phyloP scores from a whole-genome alignment of 805 yeast species.

The Wickerhamomyces kurtzmanii region DNA sequence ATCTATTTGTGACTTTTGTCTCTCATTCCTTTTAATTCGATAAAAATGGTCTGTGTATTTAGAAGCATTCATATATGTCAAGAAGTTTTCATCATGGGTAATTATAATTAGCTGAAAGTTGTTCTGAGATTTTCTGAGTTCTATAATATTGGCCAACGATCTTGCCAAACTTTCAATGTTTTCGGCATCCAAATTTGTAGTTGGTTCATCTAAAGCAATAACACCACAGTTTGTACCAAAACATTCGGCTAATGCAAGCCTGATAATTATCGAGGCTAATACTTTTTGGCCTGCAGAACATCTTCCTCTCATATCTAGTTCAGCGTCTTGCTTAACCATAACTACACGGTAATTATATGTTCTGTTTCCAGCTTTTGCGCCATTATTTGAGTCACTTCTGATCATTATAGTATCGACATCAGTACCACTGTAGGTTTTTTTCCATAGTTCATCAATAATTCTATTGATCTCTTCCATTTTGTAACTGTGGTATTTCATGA shows the following conservation, averaged over 20 bases:
- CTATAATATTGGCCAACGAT: conserved; percentile 68
- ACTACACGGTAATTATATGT: conserved; percentile 90
- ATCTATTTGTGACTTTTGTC: conserved; percentile 72
- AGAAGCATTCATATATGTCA: conserved; percentile 76
- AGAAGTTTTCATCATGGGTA: conserved; percentile 91
- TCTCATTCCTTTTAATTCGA: conserved; percentile 68
- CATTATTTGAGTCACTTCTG: conserved; percentile 56
- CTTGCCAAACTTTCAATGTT: conserved; percentile 83
- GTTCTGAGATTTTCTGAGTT: conserved; percentile 61
- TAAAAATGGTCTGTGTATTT: conserved; percentile 83
- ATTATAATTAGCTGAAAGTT: conserved; percentile 93
- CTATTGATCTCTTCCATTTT: conserved; percentile 92
- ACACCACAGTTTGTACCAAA: conserved; percentile 94
- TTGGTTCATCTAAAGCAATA: conserved; percentile 95
- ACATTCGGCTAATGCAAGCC: conserved; percentile 90
- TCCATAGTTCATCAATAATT: conserved; percentile 88
- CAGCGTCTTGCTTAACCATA: conserved; percentile 87
- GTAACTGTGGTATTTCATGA: conserved; percentile 82
- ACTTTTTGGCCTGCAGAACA: conserved; percentile 98
- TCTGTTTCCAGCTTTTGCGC: conserved; percentile 31
- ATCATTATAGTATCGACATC: conserved; percentile 90
- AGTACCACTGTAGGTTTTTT: conserved; percentile 85
- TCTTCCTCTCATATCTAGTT: conserved; percentile 95
- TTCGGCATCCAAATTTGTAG: conserved; percentile 87
- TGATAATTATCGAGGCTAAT: conserved; percentile 80